A percentile compares a stretch with the other conserved stretches of the same genome.
Evolutionary conservation across 225 moss, liverwort and hornwort genomes (phyloP).

Genomic region (Pseudoscleropodium purum): DNA sequence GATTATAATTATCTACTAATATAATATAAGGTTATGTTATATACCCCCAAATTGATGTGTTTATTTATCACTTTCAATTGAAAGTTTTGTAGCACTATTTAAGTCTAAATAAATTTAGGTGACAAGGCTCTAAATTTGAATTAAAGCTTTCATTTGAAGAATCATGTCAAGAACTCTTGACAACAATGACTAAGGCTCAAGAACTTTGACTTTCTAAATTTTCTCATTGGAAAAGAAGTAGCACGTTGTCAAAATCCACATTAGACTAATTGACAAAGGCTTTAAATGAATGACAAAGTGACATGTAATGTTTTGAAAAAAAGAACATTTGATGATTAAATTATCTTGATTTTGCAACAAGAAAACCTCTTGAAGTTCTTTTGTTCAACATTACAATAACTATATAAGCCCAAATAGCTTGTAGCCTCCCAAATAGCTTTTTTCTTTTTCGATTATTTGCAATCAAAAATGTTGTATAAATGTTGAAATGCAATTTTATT

Average conservation of each 20-base stretch:
- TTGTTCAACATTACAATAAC: rapidly evolving
- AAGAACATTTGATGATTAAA: background rate
- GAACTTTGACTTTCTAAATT: background rate
- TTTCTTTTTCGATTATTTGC: background rate
- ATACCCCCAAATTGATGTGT: background rate
- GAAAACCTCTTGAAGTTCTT: background rate
- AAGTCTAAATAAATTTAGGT: background rate
- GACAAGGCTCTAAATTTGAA: background rate
- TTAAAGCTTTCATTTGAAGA: background rate
- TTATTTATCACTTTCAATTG: background rate
- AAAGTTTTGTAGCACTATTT: background rate
- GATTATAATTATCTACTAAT: too few species aligned
- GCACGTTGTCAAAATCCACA: background rate
- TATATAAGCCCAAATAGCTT: background rate
- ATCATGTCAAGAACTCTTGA: rapidly evolving
- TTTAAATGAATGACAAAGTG: background rate
- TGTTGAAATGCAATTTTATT: background rate
- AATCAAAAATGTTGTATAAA: background rate
- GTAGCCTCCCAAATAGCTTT: background rate
- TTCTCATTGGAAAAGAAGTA: background rate
- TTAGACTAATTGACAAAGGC: too few species aligned
- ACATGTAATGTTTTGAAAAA: background rate
- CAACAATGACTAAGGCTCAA: too few species aligned
- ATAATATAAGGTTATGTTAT: background rate
- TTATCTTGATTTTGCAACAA: background rate